phyloP scores from a whole-genome alignment of 345 rosid genomes.

The Brassica juncea region DNA sequence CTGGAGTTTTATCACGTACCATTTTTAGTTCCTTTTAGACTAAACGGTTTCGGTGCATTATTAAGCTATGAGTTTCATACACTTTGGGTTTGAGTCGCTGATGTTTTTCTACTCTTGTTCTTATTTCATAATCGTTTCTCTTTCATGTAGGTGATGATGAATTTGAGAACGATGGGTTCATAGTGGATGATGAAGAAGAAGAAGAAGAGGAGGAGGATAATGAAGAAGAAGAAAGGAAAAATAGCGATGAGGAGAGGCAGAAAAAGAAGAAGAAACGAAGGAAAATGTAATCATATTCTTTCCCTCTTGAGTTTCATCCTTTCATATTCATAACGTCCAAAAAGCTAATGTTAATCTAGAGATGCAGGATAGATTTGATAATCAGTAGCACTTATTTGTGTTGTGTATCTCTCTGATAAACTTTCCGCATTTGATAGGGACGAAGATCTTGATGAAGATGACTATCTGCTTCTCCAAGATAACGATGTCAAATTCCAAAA shows the following conservation, averaged over 20 bases:
- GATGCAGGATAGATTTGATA: not conserved
- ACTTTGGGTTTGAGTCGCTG: constrained; percentile 12
- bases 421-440: not conserved
- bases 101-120: not conserved
- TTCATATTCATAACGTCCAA: not conserved
- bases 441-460: not conserved
- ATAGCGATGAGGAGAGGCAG: constrained; percentile 81
- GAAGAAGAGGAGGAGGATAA: too few relatives aligned
- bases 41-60: not conserved
- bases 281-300: constrained; percentile 49
- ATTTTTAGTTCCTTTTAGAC: not conserved
- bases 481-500: not conserved
- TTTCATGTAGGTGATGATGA: constrained; percentile 70
- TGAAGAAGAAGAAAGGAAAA: constrained; percentile 64
- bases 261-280: constrained; percentile 80
- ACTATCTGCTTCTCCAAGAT: not conserved
- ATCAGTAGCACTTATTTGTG: not conserved
- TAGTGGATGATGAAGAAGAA: constrained; percentile 80
- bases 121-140: constrained; percentile 3
- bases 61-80: not conserved
- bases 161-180: constrained; percentile 91
- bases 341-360: not conserved
- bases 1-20: not conserved
- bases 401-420: not conserved
- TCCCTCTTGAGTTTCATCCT: constrained; percentile 12